phyloP scores from a whole-genome alignment of 768 basidiomycete species.

The Trametes elegans region DNA sequence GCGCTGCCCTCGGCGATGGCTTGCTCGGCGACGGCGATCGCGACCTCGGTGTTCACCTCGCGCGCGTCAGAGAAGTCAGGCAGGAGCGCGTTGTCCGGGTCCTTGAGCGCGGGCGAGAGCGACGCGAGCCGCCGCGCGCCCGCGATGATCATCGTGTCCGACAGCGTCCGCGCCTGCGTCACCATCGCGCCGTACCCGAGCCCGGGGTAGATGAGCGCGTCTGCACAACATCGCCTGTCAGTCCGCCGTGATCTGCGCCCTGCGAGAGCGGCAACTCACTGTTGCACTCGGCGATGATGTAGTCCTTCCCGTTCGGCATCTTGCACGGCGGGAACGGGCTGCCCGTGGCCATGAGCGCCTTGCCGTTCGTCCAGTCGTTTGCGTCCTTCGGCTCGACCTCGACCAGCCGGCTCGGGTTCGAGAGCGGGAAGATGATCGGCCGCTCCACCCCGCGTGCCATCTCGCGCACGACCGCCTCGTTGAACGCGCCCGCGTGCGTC shows the following conservation, averaged over 20 bases:
- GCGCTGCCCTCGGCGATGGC: constrained; percentile 73
- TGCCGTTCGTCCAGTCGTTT: constrained; percentile 76
- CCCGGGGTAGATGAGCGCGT: constrained; percentile 83
- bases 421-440: constrained; percentile 83
- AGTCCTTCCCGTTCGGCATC: constrained; percentile 63
- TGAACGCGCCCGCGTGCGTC: constrained; percentile 76
- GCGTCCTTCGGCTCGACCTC: constrained; percentile 74
- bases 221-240: constrained; percentile 26
- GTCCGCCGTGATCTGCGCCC: not conserved
- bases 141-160: constrained; percentile 87
- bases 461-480: constrained; percentile 62
- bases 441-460: constrained; percentile 69
- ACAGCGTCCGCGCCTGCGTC: constrained; percentile 57
- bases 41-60: constrained; percentile 75
- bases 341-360: constrained; percentile 80
- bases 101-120: constrained; percentile 70
- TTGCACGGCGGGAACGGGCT: constrained; percentile 78
- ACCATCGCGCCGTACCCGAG: constrained; percentile 81
- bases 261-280: constrained; percentile 35
- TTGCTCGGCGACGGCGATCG: constrained; percentile 75
- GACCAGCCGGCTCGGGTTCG: constrained; percentile 74
- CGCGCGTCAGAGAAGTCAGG: constrained; percentile 78
- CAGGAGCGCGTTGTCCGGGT: constrained; percentile 69
- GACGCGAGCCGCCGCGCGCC: constrained; percentile 72
- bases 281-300: constrained; percentile 72